Evolutionary conservation across 2,329 filamentous ascomycete species (phyloP), one percentile per base, ranked within the genome.

Genomic region (Mycosphaerella sp.): DNA sequence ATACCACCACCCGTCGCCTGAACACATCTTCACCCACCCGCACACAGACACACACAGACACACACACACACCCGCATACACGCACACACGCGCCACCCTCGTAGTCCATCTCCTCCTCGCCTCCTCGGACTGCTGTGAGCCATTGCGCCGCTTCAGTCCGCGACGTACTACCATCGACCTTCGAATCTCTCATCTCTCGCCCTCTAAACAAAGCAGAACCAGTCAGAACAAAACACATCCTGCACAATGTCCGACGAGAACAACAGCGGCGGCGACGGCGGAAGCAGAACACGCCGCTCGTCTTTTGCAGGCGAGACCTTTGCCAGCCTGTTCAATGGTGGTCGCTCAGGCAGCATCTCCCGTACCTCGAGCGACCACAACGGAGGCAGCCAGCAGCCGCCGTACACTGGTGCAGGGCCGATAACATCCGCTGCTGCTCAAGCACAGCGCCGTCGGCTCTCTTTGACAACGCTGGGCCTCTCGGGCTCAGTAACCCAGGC

Each of bases 241-340:
- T n/a, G 27, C 50, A 50, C 55, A 30, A 59, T 59, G 57, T 45
- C 57, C 50, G 57, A 59, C 44, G 55, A 59, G 40, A 55, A 53
- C 45, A 44, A 30, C 37, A 25, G 32, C 35, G 9, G 35, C 9
- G 37, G 21, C 45, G 42, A 30, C 37, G 25, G 32, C 35, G 9
- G 35, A 16, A 27, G 21, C 28, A 12, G 37, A 12, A 21, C 55
- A 12, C 71, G 74, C 43, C 73, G 74, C 56, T 70, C 73, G 32
- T 75, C 73, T 5, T 67, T 76, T 53, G 71, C 72, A 2, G 71
- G 73, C 56, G 70, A 74, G 63, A 73, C 73, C 3, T 73, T 76
- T 57, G 72, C 73, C 45, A 73, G 74, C 61, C 66, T 77, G 42
- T 76, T 76, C 58, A 70, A 69, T 54, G 66, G 66, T 39, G 66